phyloP scores from a whole-genome alignment of 2,329 filamentous ascomycete species.

The Penicillium sp. region DNA sequence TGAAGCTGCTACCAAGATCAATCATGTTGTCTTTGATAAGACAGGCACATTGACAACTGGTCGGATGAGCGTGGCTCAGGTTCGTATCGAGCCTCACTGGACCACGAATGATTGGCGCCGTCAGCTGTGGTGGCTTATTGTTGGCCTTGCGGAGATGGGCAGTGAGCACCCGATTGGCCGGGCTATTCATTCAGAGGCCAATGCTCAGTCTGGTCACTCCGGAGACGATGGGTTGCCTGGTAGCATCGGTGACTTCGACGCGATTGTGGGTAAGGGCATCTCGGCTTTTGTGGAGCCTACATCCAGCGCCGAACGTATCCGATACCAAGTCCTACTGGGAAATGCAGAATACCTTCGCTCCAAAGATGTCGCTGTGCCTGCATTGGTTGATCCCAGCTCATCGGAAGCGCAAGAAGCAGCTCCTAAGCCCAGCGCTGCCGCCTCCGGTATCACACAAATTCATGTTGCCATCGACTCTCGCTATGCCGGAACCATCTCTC shows the following conservation, averaged over 20 bases:
- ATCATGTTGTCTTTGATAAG: constrained; percentile 89
- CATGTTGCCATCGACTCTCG: constrained; percentile 81
- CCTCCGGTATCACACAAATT: constrained; percentile 78
- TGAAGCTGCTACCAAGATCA: constrained; percentile 86
- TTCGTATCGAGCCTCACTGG: constrained; percentile 68
- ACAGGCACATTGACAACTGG: constrained; percentile 92
- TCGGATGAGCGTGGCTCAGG: constrained; percentile 85
- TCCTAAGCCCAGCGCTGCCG: constrained; percentile 38
- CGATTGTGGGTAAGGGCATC: constrained; percentile 80
- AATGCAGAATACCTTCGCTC: constrained; percentile 75
- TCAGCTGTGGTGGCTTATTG: constrained; percentile 89
- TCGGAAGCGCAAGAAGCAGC: constrained; percentile 23
- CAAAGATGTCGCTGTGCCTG: constrained; percentile 58
- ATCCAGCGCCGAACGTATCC: constrained; percentile 62
- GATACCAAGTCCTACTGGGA: constrained; percentile 79
- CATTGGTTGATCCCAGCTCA: constrained; percentile 39
- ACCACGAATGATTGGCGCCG: constrained; percentile 64
- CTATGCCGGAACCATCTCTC: constrained; percentile 78
- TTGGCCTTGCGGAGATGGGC: constrained; percentile 91
- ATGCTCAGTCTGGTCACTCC: constrained; percentile 69
- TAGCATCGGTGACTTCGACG: constrained; percentile 79
- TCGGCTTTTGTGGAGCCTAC: constrained; percentile 77
- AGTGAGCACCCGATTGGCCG: constrained; percentile 96
- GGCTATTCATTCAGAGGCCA: constrained; percentile 75
- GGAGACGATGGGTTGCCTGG: constrained; percentile 75